These are phyloP conservation scores for Cantharellus cinnabarinus DNA, from an alignment of 768 basidiomycete species.

Conservation along the genomic window DNA sequence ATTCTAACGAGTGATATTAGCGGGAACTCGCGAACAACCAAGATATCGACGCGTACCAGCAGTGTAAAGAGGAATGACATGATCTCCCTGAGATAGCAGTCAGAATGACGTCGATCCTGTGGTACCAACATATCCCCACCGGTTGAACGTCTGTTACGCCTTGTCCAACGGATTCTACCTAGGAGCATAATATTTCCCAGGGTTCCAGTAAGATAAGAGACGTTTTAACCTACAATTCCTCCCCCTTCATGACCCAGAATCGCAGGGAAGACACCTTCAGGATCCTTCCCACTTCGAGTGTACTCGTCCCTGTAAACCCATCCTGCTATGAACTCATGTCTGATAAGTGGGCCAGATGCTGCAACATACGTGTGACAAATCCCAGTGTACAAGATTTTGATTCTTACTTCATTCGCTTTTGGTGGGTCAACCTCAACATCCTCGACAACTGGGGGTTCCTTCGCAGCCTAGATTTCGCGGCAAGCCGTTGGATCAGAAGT, in stretches of 20 bases:
- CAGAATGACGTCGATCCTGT: not conserved
- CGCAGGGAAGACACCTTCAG: slow-evolving; percentile 85
- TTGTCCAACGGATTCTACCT: slow-evolving; percentile 96
- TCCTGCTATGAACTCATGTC: not conserved
- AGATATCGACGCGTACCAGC: slow-evolving; percentile 35
- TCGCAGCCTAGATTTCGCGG: slow-evolving; percentile 29
- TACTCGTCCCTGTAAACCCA: slow-evolving; percentile 47
- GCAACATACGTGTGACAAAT: slow-evolving; percentile 67
- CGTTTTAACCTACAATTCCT: slow-evolving; percentile 42
- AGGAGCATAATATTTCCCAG: not conserved
- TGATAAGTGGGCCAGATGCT: not conserved
- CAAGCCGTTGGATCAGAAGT: not conserved
- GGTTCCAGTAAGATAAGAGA: not conserved
- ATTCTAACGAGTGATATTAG: slow-evolving; percentile 34
- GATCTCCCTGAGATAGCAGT: slow-evolving; percentile 43
- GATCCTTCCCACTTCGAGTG: slow-evolving; percentile 87
- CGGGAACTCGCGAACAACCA: not conserved
- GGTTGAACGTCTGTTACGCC: slow-evolving; percentile 66
- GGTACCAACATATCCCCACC: slow-evolving; percentile 16
- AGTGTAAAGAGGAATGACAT: slow-evolving; percentile 93
- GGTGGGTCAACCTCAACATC: slow-evolving; percentile 90
- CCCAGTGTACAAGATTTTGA: slow-evolving; percentile 82
- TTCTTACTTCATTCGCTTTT: slow-evolving; percentile 73
- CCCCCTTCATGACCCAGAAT: slow-evolving; percentile 94
- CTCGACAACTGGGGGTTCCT: slow-evolving; percentile 68